Percentiles rank a stretch among this genome's conserved stretches.
phyloP scores from a whole-genome alignment of 1,284 basidiomycete genomes.

The Cutaneotrichosporon curvatum region DNA sequence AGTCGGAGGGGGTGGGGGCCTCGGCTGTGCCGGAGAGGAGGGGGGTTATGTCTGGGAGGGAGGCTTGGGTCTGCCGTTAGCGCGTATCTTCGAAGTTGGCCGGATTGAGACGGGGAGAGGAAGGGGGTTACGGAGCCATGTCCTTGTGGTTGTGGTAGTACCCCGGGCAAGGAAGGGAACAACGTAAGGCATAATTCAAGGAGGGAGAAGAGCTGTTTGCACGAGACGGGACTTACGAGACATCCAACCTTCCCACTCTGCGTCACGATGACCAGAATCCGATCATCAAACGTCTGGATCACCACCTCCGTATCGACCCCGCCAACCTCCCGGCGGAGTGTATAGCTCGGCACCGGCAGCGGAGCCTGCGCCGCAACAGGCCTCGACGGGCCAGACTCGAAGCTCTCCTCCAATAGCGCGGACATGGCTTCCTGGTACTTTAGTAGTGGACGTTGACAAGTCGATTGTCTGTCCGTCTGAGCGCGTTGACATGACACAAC shows the following conservation, averaged over 20 bases:
- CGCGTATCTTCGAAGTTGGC: no score
- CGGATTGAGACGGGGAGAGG: no score
- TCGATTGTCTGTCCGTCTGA: no score
- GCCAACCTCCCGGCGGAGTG: conserved; percentile 51
- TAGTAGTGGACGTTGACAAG: no score
- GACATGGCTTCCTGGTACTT: no score
- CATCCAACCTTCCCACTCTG: conserved; percentile 78
- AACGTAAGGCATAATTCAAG: no score
- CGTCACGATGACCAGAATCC: conserved; percentile 70
- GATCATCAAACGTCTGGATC: conserved; percentile 69
- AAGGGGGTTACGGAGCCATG: no score
- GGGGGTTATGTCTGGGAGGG: conserved; percentile 60
- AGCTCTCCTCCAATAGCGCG: no score
- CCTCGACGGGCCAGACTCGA: no score
- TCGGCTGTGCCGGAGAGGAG: conserved; percentile 62
- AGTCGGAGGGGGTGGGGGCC: conserved; percentile 47
- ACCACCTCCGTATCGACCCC: conserved; percentile 64
- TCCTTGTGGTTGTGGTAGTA: no score
- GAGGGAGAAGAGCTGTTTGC: no score
- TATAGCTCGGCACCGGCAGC: conserved; percentile 36
- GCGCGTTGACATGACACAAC: no score
- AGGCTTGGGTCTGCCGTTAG: conserved; percentile 64
- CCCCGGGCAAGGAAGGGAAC: neutral
- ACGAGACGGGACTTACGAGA: conserved; percentile 65
- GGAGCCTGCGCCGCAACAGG: conserved; percentile 4